Conservation (phyloP, 352 stramenopile genomes). For the Phytophthora foliorum region DNA sequence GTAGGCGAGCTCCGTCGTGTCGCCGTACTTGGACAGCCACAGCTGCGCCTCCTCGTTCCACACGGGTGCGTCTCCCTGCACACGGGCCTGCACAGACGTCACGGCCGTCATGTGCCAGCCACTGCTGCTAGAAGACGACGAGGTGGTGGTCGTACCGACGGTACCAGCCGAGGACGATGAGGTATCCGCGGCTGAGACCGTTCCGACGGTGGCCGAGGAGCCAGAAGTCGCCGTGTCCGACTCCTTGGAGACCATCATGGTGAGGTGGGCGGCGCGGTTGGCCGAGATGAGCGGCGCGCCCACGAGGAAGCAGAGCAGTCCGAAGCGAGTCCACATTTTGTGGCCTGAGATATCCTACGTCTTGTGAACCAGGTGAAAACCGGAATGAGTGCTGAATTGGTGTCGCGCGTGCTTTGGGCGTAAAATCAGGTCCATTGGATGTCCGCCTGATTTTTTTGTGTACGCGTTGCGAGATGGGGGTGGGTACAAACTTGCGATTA, state of each 20-base stretch:
- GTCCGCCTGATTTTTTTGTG: slow-evolving; percentile 8
- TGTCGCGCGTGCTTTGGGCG: background rate
- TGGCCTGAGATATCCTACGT: background rate
- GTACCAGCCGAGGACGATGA: slow-evolving; percentile 6
- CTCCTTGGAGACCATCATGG: slow-evolving; percentile 20
- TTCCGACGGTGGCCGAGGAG: background rate
- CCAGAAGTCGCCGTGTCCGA: background rate
- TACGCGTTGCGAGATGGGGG: background rate
- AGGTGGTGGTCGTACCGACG: background rate
- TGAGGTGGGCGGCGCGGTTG: slow-evolving; percentile 14
- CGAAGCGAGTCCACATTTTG: slow-evolving; percentile 21
- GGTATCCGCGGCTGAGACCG: slow-evolving; percentile 4
- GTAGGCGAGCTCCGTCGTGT: slow-evolving; percentile 49
- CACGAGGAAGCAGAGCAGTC: slow-evolving; percentile 18
- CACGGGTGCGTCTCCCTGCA: slow-evolving; percentile 57
- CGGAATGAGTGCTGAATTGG: slow-evolving; percentile 4
- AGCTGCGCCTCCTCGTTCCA: slow-evolving; percentile 44
- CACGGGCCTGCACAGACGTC: slow-evolving; percentile 55
- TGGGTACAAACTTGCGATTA: background rate
- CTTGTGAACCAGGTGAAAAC: background rate
- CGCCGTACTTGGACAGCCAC: slow-evolving; percentile 52
- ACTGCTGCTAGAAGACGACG: slow-evolving; percentile 18
- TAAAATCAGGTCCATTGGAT: slow-evolving; percentile 1
- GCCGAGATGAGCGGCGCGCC: background rate
- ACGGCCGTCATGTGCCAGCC: slow-evolving; percentile 45